Evolutionary conservation across 768 basidiomycete species (phyloP).

Genomic region (Xerocomus spinulosus): DNA sequence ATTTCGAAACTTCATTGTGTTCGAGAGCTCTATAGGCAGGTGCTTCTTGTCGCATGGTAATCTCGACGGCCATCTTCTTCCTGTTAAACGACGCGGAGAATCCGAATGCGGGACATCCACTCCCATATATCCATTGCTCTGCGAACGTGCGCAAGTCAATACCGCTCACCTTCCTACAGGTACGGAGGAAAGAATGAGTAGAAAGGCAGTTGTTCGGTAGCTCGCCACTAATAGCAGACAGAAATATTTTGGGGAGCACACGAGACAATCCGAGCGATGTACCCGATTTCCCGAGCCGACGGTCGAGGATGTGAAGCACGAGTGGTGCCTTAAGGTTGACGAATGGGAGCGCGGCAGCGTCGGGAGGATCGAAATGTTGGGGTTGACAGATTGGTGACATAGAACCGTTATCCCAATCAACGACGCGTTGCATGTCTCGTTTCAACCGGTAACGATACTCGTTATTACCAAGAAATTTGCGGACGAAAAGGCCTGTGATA

Average conservation of each 20-base stretch:
- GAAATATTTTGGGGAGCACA: conserved; percentile 90
- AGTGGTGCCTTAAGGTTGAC: conserved; percentile 93
- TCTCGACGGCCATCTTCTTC: conserved; percentile 98
- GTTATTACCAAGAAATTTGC: conserved; percentile 89
- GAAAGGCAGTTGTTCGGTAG: conserved; percentile 80
- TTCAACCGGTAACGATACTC: conserved; percentile 94
- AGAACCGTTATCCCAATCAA: conserved; percentile 79
- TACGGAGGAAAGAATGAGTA: conserved; percentile 86
- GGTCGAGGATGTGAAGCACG: conserved; percentile 94
- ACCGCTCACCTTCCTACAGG: conserved; percentile 89
- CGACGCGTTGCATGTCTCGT: conserved; percentile 92
- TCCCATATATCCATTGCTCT: conserved; percentile 99
- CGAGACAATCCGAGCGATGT: conserved; percentile 92
- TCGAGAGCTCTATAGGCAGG: conserved; percentile 68
- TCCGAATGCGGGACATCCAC: conserved; percentile 88
- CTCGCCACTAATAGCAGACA: conserved; percentile 91
- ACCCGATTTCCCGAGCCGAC: conserved; percentile 89
- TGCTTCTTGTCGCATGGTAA: conserved; percentile 86
- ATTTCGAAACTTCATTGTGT: conserved; percentile 62
- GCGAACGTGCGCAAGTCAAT: conserved; percentile 87
- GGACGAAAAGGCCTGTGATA: conserved; percentile 82
- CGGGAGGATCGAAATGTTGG: conserved; percentile 78
- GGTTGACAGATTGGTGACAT: conserved; percentile 96
- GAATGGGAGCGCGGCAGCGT: conserved; percentile 73
- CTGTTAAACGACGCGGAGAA: conserved; percentile 91